A percentile compares a stretch with the other conserved stretches of the same genome.
These are phyloP conservation scores for Alloteropsis semialata DNA, from an alignment of 176 grass and related monocot species.

Conservation along the genomic window DNA sequence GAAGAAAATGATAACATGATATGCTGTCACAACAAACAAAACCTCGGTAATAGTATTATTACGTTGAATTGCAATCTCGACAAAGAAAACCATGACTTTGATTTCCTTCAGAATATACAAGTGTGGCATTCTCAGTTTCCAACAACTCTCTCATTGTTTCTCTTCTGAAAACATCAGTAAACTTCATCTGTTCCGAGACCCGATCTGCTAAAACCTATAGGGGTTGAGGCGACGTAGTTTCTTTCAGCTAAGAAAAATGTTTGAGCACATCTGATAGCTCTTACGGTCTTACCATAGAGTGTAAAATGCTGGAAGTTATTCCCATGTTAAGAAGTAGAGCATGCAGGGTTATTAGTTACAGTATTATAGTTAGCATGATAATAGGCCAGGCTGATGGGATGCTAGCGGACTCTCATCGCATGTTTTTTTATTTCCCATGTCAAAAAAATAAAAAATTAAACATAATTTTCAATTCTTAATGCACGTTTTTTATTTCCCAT, in stretches of 20 bases:
- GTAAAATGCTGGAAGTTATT: not conserved
- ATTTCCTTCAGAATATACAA: not conserved
- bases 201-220: not conserved
- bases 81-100: not conserved
- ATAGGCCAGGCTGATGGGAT: too few species aligned
- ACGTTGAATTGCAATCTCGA: not conserved
- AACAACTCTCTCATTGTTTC: not conserved
- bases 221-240: too few species aligned
- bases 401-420: too few species aligned
- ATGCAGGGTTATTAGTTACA: too few species aligned
- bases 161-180: not conserved
- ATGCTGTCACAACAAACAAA: not conserved
- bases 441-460: too few species aligned
- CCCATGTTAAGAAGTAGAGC: not conserved
- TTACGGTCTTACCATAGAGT: not conserved
- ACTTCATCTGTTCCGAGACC: not conserved
- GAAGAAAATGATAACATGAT: not conserved
- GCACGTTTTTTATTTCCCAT: too few species aligned
- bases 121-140: not conserved
- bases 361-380: too few species aligned
- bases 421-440: too few species aligned
- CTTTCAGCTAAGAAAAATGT: too few species aligned
- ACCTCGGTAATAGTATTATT: not conserved
- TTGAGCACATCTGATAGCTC: not conserved
- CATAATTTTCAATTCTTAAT: too few species aligned